A percentile compares a stretch with the other conserved stretches of the same genome.
Evolutionary conservation across 129 eudicot genomes (phyloP).

Genomic region (Saposhnikovia divaricata): DNA sequence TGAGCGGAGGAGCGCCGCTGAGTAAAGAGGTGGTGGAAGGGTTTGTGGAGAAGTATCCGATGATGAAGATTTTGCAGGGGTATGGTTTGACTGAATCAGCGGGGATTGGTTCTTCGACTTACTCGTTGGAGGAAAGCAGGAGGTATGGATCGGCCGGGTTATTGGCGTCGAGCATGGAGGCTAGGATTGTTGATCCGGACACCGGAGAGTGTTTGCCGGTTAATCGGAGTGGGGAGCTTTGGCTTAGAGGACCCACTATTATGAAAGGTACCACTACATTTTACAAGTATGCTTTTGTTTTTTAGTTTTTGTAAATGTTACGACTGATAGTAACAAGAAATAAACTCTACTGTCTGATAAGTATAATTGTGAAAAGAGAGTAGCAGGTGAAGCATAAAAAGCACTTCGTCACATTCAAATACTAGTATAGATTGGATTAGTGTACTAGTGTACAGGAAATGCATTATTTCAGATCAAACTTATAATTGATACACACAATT

Average conservation of each 20-base stretch:
- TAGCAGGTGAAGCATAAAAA: no score
- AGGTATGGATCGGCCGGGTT: slow-evolving; percentile 89
- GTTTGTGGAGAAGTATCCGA: slow-evolving; percentile 58
- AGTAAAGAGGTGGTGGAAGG: slow-evolving; percentile 81
- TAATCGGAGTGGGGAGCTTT: slow-evolving; percentile 84
- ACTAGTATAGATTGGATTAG: no score
- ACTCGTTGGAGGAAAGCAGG: slow-evolving; percentile 75
- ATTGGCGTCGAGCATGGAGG: slow-evolving; percentile 82
- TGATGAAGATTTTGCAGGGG: slow-evolving; percentile 74
- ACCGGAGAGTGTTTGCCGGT: slow-evolving; percentile 51
- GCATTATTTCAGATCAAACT: no score
- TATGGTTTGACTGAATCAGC: slow-evolving; percentile 95
- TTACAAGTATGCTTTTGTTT: no score
- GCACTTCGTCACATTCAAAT: no score
- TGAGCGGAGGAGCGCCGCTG: slow-evolving; percentile 90
- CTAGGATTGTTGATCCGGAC: slow-evolving; percentile 77
- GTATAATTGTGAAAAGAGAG: no score
- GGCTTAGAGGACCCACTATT: slow-evolving; percentile 81
- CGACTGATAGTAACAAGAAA: no score
- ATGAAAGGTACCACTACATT: slow-evolving; percentile 58
- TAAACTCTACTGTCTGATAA: no score
- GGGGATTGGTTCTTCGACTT: slow-evolving; percentile 78
- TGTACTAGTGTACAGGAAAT: no score
- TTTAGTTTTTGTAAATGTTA: no score
- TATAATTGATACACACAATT: neutral